These are phyloP conservation scores for Penicillium concentricum DNA, from an alignment of 2,329 filamentous ascomycete species.

Conservation along the genomic window DNA sequence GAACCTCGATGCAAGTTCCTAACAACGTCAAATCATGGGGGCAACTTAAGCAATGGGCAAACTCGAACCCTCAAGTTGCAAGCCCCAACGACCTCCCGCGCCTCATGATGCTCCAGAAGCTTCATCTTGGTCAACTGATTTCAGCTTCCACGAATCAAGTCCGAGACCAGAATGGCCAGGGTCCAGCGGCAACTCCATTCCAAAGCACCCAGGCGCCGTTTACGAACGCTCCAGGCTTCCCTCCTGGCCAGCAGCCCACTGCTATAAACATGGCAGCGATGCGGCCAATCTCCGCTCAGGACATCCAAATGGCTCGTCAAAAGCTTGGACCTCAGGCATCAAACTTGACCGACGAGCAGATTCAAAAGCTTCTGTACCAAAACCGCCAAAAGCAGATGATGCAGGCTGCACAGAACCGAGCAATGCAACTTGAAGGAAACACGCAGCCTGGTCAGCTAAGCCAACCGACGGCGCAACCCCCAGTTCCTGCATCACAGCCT, in stretches of 20 bases:
- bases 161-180: constrained; percentile 28
- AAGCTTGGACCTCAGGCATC: constrained; percentile 34
- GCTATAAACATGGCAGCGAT: constrained; percentile 30
- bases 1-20: constrained; percentile 44
- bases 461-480: constrained; percentile 26
- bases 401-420: constrained; percentile 32
- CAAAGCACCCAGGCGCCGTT: constrained; percentile 31
- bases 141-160: constrained; percentile 34
- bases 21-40: constrained; percentile 56
- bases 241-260: constrained; percentile 28
- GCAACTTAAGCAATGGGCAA: constrained; percentile 56
- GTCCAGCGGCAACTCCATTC: constrained; percentile 22
- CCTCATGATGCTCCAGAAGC: constrained; percentile 41
- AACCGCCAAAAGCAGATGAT: constrained; percentile 39
- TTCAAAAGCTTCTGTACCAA: constrained; percentile 37
- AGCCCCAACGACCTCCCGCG: constrained; percentile 43
- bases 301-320: constrained; percentile 39
- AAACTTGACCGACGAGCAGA: constrained; percentile 44
- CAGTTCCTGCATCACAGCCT: constrained; percentile 21
- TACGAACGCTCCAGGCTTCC: constrained; percentile 29
- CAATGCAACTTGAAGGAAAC: constrained; percentile 23
- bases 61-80: constrained; percentile 46
- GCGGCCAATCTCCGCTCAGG: constrained; percentile 36
- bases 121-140: constrained; percentile 47
- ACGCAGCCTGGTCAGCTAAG: constrained; percentile 24